Evolutionary conservation across 306 rosid species (phyloP), one percentile per base, ranked within the genome.

Genomic region (Vicia sativa): DNA sequence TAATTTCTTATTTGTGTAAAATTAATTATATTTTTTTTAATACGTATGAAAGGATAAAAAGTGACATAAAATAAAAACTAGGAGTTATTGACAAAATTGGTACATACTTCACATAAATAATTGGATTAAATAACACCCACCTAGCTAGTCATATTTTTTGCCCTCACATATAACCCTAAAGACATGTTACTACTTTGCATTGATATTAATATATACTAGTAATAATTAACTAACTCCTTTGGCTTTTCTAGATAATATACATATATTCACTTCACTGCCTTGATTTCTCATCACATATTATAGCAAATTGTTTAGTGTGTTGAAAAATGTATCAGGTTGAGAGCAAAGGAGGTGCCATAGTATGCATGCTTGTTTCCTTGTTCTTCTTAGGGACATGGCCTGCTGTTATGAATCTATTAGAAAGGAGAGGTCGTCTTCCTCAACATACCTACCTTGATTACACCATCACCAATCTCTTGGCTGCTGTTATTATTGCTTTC

Each of bases 401-500:
- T 19, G 98, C 96, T 44, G 14, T 92, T 2, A 45, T 92, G 88
- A 79, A 95, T 55, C 76, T 92, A 31, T 59, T 87, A 4, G 96
- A 92, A 49, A 84, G 98, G 39, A 38, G 91, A 56, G 98, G 96
- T 19, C 92, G 98, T 65, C 96, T 90, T 76, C 98, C 96, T 81
- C 98, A 92, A 41, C 96, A 92, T 62, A 87, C 96, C 0, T 92
- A 92, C 75, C 98, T 92, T 41, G 98, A 92, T 34, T 92, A 92
- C 68, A 73, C 98, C 0, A 62, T 92, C 65, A 85, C 96, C 34
- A 92, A 92, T 72, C 77, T 92, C 64, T 69, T 89, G 56, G 96
- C 98, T 74, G 93, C 96, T 74, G 72, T 92, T 0, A 55, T 92
- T 45, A 92, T 92, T 67, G 98, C 98, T 53, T 77, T 92, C 43